phyloP scores from a whole-genome alignment of 2,329 filamentous ascomycete genomes.

The Trichoderma harzianum region DNA sequence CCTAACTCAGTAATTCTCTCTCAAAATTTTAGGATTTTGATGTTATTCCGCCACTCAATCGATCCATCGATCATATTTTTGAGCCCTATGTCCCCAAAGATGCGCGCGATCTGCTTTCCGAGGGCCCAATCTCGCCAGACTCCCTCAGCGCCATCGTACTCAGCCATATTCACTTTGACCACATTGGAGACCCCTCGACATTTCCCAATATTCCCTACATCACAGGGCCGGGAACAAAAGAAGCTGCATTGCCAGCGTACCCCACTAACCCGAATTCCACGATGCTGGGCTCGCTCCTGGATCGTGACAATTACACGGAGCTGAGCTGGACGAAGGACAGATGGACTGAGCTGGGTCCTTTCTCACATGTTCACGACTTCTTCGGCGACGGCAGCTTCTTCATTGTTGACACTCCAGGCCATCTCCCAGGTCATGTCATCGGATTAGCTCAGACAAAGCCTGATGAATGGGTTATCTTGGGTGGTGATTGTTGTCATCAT shows the following conservation, averaged over 20 bases:
- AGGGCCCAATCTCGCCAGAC: background rate
- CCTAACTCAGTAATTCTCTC: background rate
- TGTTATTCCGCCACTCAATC: background rate
- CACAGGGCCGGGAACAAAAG: background rate
- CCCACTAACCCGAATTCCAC: background rate
- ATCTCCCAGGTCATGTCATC: background rate
- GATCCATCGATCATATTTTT: background rate
- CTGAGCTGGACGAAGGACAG: background rate
- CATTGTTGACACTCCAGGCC: background rate
- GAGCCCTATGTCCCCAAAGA: background rate
- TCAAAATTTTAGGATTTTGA: background rate
- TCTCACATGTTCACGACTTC: background rate
- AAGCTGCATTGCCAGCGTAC: background rate
- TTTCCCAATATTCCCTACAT: background rate
- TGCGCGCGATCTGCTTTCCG: background rate
- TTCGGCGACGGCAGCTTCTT: background rate
- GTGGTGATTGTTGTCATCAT: background rate
- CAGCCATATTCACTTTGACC: background rate
- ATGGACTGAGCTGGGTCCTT: background rate
- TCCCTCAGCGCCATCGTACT: background rate
- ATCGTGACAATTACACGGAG: background rate
- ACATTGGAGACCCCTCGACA: background rate
- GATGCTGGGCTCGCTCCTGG: background rate
- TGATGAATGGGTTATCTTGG: background rate
- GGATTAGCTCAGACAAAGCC: background rate